Base-by-base conservation (phyloP, 495 filamentous ascomycete genomes). In the Lophiostoma macrostomum region DNA sequence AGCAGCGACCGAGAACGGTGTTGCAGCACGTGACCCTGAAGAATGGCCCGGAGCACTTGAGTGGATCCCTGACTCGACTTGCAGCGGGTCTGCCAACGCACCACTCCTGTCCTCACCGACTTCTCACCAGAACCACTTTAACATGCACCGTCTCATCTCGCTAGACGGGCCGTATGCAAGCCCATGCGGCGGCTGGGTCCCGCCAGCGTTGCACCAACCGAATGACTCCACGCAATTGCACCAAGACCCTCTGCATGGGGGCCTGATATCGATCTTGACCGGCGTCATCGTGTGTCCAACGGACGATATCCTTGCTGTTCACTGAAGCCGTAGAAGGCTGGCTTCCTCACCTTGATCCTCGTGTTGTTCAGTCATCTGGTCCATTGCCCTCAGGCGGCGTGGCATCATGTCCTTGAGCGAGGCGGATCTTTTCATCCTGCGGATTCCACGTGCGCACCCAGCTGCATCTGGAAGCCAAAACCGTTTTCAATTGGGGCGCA, bases 161-260 rank as follows among this genome's bases (percentile, higher is more conserved):
- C 29, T 3, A 18, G 51, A 25, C 40, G 20, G n/a, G 25, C 28
- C 29, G 42, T 43, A 58, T 29, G 51, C 51, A 34, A 22, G 31
- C 34, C 16, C 46, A 39, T 60, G 50, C 58, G 51, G 58, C 50
- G 29, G 19, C 39, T 34, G 52, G 51, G 39, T 16, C 13, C 2
- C 34, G 50, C 45, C 45, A 35, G 22, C 23, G 46, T 52, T 14
- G 22, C 51, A 62, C 58, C 53, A 62, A 62, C 48, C 53, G 48
- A 53, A 50, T 42, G 35, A 42, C 52, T 53, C 53, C 58, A 62
- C 58, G 58, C 58, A 57, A 53, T 22, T 48, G 11, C 48, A 50
- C 55, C 47, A 50, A 32, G 29, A 35, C 18, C n/a, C 2, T 32
- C 18, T 50, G 56, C 56, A 60, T 54, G 43, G 47, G 45, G 0